phyloP scores from a whole-genome alignment of 129 eudicot genomes.

The Helichrysum umbraculigerum region DNA sequence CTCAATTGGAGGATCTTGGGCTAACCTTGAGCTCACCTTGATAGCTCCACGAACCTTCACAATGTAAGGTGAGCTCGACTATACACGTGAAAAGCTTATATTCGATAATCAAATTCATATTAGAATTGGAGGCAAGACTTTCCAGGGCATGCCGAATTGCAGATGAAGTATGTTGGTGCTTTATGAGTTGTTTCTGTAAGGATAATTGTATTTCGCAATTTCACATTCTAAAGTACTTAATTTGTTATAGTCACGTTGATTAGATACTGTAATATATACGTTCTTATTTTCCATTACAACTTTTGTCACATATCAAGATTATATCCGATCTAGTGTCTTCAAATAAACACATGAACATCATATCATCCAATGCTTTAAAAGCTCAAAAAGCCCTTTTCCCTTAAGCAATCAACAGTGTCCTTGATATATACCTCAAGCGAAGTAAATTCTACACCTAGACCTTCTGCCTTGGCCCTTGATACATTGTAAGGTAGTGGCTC shows the following conservation, averaged over 20 bases:
- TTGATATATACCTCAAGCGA: conserved; percentile 39
- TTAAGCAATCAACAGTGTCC: conserved; percentile 46
- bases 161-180: no score
- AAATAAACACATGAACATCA: conserved; percentile 5
- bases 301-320: neutral
- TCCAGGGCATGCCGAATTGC: no score
- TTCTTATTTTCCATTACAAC: neutral
- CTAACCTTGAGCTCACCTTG: no score
- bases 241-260: neutral
- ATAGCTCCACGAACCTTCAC: no score
- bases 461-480: conserved; percentile 36
- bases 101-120: no score
- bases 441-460: conserved; percentile 40
- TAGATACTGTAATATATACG: neutral
- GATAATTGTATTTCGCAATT: no score
- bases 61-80: no score
- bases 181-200: no score
- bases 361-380: neutral
- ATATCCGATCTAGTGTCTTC: conserved; percentile 6
- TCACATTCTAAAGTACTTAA: neutral
- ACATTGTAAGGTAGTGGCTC: conserved; percentile 25
- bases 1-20: no score
- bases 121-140: no score
- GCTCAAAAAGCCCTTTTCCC: conserved; percentile 28
- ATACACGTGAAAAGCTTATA: no score